Conservation (phyloP, 305 asterid species). For the Withania somnifera region DNA sequence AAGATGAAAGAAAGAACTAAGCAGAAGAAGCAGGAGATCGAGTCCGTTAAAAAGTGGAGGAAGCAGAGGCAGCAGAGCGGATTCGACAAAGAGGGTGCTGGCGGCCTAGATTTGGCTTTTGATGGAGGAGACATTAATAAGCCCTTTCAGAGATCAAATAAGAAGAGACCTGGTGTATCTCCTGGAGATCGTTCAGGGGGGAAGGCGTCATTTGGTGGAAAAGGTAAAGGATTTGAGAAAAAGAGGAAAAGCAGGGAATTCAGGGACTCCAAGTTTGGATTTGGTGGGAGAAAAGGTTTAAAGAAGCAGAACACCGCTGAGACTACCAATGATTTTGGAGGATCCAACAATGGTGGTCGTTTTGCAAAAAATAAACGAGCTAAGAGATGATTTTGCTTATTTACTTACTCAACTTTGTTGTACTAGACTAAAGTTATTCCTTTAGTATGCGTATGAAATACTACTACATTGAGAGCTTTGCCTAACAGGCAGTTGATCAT, state of each 20-base stretch:
- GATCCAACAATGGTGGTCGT: no score
- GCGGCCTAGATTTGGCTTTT: slow-evolving; percentile 37
- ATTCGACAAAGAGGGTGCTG: slow-evolving; percentile 28
- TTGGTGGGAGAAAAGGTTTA: no score
- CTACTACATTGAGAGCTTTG: background rate
- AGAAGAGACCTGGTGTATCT: slow-evolving; percentile 55
- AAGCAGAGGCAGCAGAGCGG: slow-evolving; percentile 35
- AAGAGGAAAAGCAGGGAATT: slow-evolving; percentile 36
- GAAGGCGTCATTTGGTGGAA: slow-evolving; percentile 28
- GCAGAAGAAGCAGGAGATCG: background rate
- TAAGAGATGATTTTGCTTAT: no score
- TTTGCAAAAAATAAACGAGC: no score
- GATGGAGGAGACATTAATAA: slow-evolving; percentile 34
- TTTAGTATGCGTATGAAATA: background rate
- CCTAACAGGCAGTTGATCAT: background rate
- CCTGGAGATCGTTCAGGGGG: slow-evolving; percentile 82
- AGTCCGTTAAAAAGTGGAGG: slow-evolving; percentile 84
- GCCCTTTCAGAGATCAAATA: slow-evolving; percentile 18
- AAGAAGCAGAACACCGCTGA: no score
- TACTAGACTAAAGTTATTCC: background rate
- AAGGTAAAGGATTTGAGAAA: slow-evolving; percentile 21
- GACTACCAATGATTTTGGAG: no score
- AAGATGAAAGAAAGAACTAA: no score
- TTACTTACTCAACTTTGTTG: background rate
- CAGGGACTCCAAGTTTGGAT: slow-evolving; percentile 7